phyloP scores from a whole-genome alignment of 768 basidiomycete genomes.

The Butyriboletus loyo region DNA sequence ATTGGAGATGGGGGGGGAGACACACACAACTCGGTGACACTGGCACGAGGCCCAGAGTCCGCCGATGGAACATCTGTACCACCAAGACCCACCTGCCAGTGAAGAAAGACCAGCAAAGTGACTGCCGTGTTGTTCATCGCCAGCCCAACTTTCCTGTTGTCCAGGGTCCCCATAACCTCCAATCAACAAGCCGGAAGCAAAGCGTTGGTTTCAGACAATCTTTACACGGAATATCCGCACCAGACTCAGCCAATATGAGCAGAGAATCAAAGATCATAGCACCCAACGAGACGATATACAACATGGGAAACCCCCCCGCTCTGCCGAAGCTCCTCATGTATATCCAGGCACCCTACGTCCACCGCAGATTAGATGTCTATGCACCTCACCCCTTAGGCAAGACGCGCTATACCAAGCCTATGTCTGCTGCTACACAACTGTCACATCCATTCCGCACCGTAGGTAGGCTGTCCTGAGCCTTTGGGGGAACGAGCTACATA shows the following conservation, averaged over 20 bases:
- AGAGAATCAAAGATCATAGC: slow-evolving; percentile 20
- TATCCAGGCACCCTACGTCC: slow-evolving; percentile 7
- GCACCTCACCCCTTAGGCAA: slow-evolving; percentile 8
- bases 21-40: too few species aligned
- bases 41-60: too few species aligned
- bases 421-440: neutral
- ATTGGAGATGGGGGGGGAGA: too few species aligned
- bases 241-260: neutral
- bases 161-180: too few species aligned
- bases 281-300: slow-evolving; percentile 19
- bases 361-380: slow-evolving; percentile 20
- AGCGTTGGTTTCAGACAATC: neutral
- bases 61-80: too few species aligned
- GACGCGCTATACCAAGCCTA: slow-evolving; percentile 3
- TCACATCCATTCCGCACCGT: neutral
- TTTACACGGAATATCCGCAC: neutral
- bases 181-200: neutral
- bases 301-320: slow-evolving; percentile 7
- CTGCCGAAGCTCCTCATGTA: slow-evolving; percentile 9
- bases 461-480: neutral
- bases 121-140: too few species aligned
- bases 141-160: neutral
- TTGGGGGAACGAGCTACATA: neutral
- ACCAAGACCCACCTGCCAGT: too few species aligned
- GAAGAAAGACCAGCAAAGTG: too few species aligned